A percentile compares a stretch with the other conserved stretches of the same genome.
These are phyloP conservation scores for Apiospora malaysiana DNA, from an alignment of 2,329 filamentous ascomycete genomes.

Conservation along the genomic window DNA sequence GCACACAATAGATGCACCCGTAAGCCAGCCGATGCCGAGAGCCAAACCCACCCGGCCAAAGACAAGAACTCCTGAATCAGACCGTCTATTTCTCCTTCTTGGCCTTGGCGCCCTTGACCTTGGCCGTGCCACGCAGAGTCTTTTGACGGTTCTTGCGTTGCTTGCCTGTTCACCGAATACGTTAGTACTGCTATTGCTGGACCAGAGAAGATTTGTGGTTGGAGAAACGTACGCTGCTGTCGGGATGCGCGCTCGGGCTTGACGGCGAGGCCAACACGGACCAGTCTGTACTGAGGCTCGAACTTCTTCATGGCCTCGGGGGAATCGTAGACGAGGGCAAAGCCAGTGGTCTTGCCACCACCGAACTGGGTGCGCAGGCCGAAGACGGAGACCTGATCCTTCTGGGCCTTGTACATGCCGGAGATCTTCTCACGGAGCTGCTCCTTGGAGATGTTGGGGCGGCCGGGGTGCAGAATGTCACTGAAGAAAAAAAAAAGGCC, in stretches of 20 bases:
- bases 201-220: neutral
- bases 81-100: slow-evolving; percentile 88
- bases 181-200: slow-evolving; percentile 1
- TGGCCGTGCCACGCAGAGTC: slow-evolving; percentile 96
- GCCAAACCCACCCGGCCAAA: slow-evolving; percentile 40
- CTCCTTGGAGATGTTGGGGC: slow-evolving; percentile 98
- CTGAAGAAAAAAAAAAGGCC: slow-evolving; percentile 55
- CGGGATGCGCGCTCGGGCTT: slow-evolving; percentile 98
- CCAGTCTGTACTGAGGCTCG: slow-evolving; percentile 96
- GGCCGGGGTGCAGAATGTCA: slow-evolving; percentile 99
- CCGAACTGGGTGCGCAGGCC: slow-evolving; percentile 98
- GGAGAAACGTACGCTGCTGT: slow-evolving; percentile 89
- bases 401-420: slow-evolving; percentile 96
- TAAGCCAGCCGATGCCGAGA: slow-evolving; percentile 37
- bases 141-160: slow-evolving; percentile 99
- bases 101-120: slow-evolving; percentile 93
- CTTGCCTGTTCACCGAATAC: slow-evolving; percentile 78
- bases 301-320: slow-evolving; percentile 99
- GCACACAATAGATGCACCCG: slow-evolving; percentile 40
- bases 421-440: slow-evolving; percentile 95
- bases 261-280: slow-evolving; percentile 87
- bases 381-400: slow-evolving; percentile 97
- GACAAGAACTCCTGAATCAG: slow-evolving; percentile 40
- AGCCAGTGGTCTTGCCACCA: slow-evolving; percentile 99
- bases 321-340: slow-evolving; percentile 98